phyloP scores from a whole-genome alignment of 129 eudicot species.

The Helichrysum umbraculigerum region DNA sequence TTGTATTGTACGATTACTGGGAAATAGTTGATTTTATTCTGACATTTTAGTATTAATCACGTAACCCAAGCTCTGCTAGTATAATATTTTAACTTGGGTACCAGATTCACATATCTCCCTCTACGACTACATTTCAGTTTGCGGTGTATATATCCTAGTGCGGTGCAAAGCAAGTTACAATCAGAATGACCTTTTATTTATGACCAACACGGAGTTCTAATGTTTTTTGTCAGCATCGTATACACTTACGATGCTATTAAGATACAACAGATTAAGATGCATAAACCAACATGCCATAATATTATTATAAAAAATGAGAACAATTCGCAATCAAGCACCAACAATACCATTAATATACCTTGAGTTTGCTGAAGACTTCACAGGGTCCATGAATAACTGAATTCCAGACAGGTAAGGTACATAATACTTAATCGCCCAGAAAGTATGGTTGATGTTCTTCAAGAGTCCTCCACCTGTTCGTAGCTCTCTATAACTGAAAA shows the following conservation, averaged over 20 bases:
- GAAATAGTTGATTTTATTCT: not conserved
- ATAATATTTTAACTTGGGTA: not conserved
- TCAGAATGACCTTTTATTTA: not conserved
- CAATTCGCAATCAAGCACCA: not conserved
- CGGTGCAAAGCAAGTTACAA: not conserved
- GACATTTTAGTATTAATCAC: not conserved
- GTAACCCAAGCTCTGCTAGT: not conserved
- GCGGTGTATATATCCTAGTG: not conserved
- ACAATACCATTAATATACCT: conserved; percentile 45
- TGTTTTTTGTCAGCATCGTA: no score
- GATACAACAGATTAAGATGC: not conserved
- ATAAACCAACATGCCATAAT: not conserved
- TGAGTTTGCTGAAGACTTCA: conserved; percentile 50
- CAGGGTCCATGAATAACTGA: conserved; percentile 69
- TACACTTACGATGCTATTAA: not conserved
- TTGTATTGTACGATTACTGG: not conserved
- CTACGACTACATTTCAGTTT: not conserved
- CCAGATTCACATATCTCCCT: not conserved
- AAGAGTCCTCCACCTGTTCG: conserved; percentile 64
- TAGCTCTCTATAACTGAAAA: conserved; percentile 50
- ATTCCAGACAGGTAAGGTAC: conserved; percentile 95
- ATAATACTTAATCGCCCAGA: conserved; percentile 92
- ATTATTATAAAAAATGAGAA: not conserved
- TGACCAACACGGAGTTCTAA: no score
- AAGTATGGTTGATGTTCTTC: conserved; percentile 66